Evolutionary conservation across 2,329 filamentous ascomycete species (phyloP).

Genomic region (Ascosphaera apis): DNA sequence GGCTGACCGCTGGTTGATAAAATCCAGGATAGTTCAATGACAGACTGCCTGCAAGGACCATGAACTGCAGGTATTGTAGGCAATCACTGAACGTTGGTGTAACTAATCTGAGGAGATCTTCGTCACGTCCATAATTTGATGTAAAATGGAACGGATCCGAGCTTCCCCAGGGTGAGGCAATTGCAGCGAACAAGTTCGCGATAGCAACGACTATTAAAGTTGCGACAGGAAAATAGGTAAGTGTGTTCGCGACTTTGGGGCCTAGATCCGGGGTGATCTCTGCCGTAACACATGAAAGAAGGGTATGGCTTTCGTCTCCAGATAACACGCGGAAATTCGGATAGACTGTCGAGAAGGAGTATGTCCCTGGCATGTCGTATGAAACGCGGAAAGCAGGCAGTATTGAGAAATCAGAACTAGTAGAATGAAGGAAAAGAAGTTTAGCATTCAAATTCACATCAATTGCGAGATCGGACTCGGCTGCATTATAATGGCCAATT

Average conservation of each 20-base stretch:
- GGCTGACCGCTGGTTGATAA: conserved; percentile 76
- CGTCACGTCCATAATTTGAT: conserved; percentile 91
- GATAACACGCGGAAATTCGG: conserved; percentile 52
- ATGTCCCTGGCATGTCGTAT: conserved; percentile 57
- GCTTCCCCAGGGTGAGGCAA: conserved; percentile 86
- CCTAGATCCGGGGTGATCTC: conserved; percentile 68
- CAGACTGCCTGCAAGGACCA: conserved; percentile 66
- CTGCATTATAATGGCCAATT: background rate
- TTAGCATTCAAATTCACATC: conserved; percentile 2
- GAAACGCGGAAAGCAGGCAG: conserved; percentile 53
- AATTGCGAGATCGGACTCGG: no score
- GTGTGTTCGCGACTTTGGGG: conserved; percentile 36
- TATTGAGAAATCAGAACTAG: conserved; percentile 21
- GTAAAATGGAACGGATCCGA: conserved; percentile 83
- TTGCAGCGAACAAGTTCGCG: conserved; percentile 62
- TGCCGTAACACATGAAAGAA: conserved; percentile 61
- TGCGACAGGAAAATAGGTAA: conserved; percentile 55
- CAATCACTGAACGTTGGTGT: conserved; percentile 95
- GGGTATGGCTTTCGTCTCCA: conserved; percentile 38
- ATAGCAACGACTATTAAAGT: conserved; percentile 59
- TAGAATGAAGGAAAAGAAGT: background rate
- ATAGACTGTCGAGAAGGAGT: conserved; percentile 63
- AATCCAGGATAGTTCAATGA: conserved; percentile 80
- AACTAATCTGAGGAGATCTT: conserved; percentile 71
- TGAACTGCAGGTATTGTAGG: conserved; percentile 87